Conservation (phyloP, 352 stramenopile genomes). For the Globisporangium takayamanum region DNA sequence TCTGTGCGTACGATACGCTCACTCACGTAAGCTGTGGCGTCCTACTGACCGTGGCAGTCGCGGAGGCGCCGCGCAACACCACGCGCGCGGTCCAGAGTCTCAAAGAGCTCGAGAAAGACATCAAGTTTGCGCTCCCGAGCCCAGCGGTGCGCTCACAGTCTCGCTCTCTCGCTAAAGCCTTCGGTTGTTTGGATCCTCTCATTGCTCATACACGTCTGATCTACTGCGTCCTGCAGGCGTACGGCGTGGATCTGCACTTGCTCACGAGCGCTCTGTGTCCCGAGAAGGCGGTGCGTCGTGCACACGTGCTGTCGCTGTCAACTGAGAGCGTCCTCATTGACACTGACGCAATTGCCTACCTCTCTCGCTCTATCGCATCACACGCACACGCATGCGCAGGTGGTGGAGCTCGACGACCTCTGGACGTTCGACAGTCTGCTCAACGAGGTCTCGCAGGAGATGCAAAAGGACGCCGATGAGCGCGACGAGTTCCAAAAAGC, state of each 20-base stretch:
- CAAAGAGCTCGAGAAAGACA: slow-evolving; percentile 72
- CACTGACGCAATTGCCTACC: not conserved
- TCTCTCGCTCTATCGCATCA: not conserved
- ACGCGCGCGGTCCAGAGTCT: slow-evolving; percentile 60
- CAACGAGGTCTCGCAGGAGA: slow-evolving; percentile 74
- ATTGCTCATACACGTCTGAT: not conserved
- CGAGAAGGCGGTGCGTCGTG: slow-evolving; percentile 49
- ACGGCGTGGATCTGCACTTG: slow-evolving; percentile 60
- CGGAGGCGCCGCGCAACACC: slow-evolving; percentile 70
- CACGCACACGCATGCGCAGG: slow-evolving; percentile 24
- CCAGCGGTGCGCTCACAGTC: slow-evolving; percentile 22
- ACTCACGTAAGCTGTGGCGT: not conserved
- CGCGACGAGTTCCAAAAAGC: slow-evolving; percentile 59
- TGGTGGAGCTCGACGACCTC: slow-evolving; percentile 53
- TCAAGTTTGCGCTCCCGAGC: slow-evolving; percentile 69
- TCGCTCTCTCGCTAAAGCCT: not conserved
- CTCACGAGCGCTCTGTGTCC: slow-evolving; percentile 61
- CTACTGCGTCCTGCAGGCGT: slow-evolving; percentile 18
- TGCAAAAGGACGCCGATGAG: slow-evolving; percentile 73
- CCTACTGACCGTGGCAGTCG: slow-evolving; percentile 24
- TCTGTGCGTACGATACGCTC: not conserved
- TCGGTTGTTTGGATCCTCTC: not conserved
- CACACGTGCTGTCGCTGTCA: not conserved
- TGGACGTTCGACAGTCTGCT: slow-evolving; percentile 76
- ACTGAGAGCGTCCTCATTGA: no score